Evolutionary conservation across 2,329 filamentous ascomycete genomes (phyloP), one percentile per base, ranked within the genome.

Genomic region (Penicillium sp.): DNA sequence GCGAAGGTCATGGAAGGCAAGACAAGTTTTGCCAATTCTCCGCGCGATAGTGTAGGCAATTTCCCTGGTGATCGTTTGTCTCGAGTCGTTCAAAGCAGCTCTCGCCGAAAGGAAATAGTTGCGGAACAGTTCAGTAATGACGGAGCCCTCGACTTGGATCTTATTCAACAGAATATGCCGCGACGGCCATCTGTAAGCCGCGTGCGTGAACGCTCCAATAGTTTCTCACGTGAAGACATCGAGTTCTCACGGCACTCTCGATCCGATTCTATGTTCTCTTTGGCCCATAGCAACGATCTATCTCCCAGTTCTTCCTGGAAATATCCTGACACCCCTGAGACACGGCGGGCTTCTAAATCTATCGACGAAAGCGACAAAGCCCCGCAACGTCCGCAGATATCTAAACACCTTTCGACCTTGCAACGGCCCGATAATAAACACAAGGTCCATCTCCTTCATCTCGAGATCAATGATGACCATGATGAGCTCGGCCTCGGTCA

Each of bases 1-100:
- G 91, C 93, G 55, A 92, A 89, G 72, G 82, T 96, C 58, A 97
- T 97, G 93, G 90, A 89, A 62, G 93, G 92, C 63, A 95, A 93
- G 72, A 85, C 90, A 51, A 67, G 64, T 5, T 67, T 67, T 31
- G 63, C 59, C 48, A 50, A 61, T 10, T 65, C 68, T 24, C 59
- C 64, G 41, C 64, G 60, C 37, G 64, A 62, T 41, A 68, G 62
- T 53, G 10, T 53, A 24, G 55, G 52, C 44, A 62, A 49, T 33
- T 53, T 57, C 31, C 46, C 52, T 21, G 53, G 31, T 8, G 52
- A 63, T 21, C 57, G 57, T 22, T 37, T 51, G 2, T 61, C 64
- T 29, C 59, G 53, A 29, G 27, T 43, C 2, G 37, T 53, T n/a
- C 54, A 57, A 26, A 48, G 9, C 10, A 24, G n/a, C 16, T 3